Evolutionary conservation across 2,329 filamentous ascomycete species (phyloP), one percentile per base, ranked within the genome.

Genomic region (Aspergillus cejpii): DNA sequence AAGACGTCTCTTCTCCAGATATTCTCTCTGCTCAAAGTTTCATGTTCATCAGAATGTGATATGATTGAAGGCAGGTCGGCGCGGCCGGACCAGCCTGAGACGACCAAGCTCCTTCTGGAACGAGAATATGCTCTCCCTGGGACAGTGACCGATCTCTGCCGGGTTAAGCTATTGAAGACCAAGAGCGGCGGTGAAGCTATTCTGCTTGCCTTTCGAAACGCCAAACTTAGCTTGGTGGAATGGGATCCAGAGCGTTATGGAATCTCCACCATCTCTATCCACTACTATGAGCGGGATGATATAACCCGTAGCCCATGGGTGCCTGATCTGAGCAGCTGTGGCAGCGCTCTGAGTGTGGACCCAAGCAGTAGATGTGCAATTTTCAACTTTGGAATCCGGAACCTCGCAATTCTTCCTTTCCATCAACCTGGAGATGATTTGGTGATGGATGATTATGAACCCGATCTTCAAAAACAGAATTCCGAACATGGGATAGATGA

Each of bases 201-300:
- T 44, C 73, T 98, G 44, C 67, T 97, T 45, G 85, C 88, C 0
- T 85, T 91, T 68, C 85, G 85, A 61, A 89, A 95, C 69, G 92
- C 92, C 33, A 95, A 95, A 70, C 77, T 97, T 61, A 94, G 87
- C 66, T 74, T 98, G 65, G 77, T 95, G 44, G 87, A 96, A 71
- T 98, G 92, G 92, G 87, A 97, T 63, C 82, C 87, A 6, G 81
- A 85, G 63, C 81, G 80, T 54, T 77, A 86, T 66, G 79, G 80
- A 41, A 82, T 97, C 57, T 83, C 84, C 57, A 97, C 91, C 42
- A 80, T 92, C 51, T 97, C 91, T 41, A 91, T 98, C 59, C 92
- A 98, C 72, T 97, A 90, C 74, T 98, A 97, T 70, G 92, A 98
- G 67, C 87, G 92, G 64, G 90, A 96, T 61, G 90, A 95, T 62